Evolutionary conservation across 1,139 yeast genomes (phyloP).

Genomic region (Saccharomyces hybrid): DNA sequence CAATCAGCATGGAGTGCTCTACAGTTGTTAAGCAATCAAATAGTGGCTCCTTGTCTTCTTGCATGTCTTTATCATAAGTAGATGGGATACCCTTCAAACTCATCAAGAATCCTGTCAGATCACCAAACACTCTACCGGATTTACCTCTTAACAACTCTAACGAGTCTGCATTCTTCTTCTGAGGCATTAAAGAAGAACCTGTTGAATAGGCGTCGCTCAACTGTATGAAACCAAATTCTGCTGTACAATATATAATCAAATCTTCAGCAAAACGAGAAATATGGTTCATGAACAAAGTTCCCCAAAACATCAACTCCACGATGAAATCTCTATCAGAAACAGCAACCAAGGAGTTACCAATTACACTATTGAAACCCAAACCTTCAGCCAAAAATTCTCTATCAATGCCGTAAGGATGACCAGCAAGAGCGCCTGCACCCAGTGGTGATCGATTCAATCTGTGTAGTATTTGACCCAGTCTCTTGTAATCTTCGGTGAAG

Average conservation of each 20-base stretch:
- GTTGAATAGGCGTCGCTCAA: conserved; percentile 97
- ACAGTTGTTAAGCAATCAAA: conserved; percentile 87
- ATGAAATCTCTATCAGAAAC: conserved; percentile 97
- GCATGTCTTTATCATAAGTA: conserved; percentile 95
- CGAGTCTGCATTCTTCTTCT: conserved; percentile 96
- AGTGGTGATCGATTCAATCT: conserved; percentile 86
- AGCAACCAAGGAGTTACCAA: conserved; percentile 91
- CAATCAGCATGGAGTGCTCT: conserved; percentile 85
- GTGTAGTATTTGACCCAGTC: conserved; percentile 69
- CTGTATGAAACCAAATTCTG: conserved; percentile 90
- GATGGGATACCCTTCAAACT: conserved; percentile 92
- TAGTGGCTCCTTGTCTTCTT: conserved; percentile 96
- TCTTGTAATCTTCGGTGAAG: conserved; percentile 79
- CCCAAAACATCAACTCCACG: conserved; percentile 95
- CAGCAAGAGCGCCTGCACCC: conserved; percentile 97
- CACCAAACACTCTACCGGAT: conserved; percentile 95
- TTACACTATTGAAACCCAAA: conserved; percentile 72
- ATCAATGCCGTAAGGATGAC: conserved; percentile 97
- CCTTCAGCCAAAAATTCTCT: conserved; percentile 77
- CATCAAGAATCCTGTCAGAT: conserved; percentile 92
- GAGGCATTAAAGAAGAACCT: conserved; percentile 98
- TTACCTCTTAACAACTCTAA: conserved; percentile 92
- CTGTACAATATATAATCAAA: conserved; percentile 89
- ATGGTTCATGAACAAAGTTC: conserved; percentile 91
- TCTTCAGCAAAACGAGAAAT: conserved; percentile 92